phyloP scores from a whole-genome alignment of 1,139 yeast genomes.

The Starmera stellimalicola region DNA sequence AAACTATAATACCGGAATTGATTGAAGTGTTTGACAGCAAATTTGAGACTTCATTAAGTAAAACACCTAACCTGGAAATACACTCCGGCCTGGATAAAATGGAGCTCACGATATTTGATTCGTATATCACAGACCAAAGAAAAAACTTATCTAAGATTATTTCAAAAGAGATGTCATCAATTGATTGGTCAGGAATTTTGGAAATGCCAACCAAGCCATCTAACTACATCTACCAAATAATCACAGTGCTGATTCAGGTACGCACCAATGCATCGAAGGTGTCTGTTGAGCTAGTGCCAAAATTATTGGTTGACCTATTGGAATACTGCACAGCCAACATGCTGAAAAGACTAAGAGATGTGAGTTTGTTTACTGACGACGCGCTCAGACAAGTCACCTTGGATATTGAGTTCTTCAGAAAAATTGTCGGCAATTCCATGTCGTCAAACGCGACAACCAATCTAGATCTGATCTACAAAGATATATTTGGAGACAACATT shows the following conservation, averaged over 20 bases:
- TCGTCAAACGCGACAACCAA: conserved; percentile 9
- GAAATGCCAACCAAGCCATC: conserved; percentile 32
- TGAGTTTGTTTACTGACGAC: conserved; percentile 23
- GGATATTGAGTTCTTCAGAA: conserved; percentile 29
- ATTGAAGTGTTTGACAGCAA: conserved; percentile 36
- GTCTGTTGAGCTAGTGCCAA: conserved; percentile 34
- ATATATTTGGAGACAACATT: conserved; percentile 4
- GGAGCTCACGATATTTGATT: conserved; percentile 42
- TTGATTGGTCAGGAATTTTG: conserved; percentile 33
- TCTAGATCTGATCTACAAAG: conserved; percentile 14
- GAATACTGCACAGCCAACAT: conserved; percentile 34
- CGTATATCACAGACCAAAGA: conserved; percentile 41
- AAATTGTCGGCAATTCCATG: conserved; percentile 14
- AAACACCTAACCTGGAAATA: conserved; percentile 30
- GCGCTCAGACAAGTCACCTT: conserved; percentile 28
- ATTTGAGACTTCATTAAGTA: conserved; percentile 32
- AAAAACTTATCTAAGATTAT: conserved; percentile 37
- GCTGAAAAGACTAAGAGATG: conserved; percentile 33
- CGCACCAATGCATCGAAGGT: conserved; percentile 42
- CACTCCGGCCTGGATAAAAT: conserved; percentile 35
- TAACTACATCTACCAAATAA: conserved; percentile 39
- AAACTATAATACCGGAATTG: conserved; percentile 35
- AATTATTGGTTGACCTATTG: conserved; percentile 36
- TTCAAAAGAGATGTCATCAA: conserved; percentile 35
- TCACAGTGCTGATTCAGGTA: conserved; percentile 42